Evolutionary conservation across 495 filamentous ascomycete species (phyloP).

Genomic region (Pseudevernia furfuracea): DNA sequence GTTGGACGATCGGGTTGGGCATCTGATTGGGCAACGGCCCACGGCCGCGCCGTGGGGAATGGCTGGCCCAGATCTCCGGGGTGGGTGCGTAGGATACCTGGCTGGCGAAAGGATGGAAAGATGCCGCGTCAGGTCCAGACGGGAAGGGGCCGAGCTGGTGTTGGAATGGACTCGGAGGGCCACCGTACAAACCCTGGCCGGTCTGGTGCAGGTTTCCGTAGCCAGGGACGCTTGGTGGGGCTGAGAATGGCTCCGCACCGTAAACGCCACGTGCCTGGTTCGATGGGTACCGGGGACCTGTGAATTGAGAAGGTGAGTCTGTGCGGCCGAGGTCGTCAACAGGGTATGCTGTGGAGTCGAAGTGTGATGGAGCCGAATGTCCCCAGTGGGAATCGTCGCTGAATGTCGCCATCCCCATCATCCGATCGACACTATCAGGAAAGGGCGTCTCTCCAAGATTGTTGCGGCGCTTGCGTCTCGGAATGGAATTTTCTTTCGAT

Average conservation of each 20-base stretch:
- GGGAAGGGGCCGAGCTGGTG: not conserved
- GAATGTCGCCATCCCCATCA: not conserved
- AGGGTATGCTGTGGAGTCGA: not conserved
- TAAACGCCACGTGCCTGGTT: not conserved
- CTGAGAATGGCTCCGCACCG: not conserved
- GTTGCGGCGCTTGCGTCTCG: not conserved
- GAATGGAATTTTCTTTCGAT: not conserved
- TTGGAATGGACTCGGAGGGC: not conserved
- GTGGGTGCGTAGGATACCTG: not conserved
- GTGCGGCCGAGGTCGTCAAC: not conserved
- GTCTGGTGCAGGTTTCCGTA: not conserved
- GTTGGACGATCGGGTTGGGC: not conserved
- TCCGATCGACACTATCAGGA: not conserved
- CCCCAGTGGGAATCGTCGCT: not conserved
- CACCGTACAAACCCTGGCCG: conserved; percentile 3
- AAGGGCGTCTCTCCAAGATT: not conserved
- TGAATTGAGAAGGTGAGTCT: not conserved
- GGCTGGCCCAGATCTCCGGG: not conserved
- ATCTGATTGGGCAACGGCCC: not conserved
- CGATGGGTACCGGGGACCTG: not conserved
- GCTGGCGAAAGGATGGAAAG: not conserved
- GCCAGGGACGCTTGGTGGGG: not conserved
- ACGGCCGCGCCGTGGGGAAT: not conserved
- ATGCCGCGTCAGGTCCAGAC: not conserved
- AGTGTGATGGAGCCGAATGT: not conserved